These are phyloP conservation scores for Penicillium subrubescens DNA, from an alignment of 495 filamentous ascomycete genomes.

Conservation along the genomic window DNA sequence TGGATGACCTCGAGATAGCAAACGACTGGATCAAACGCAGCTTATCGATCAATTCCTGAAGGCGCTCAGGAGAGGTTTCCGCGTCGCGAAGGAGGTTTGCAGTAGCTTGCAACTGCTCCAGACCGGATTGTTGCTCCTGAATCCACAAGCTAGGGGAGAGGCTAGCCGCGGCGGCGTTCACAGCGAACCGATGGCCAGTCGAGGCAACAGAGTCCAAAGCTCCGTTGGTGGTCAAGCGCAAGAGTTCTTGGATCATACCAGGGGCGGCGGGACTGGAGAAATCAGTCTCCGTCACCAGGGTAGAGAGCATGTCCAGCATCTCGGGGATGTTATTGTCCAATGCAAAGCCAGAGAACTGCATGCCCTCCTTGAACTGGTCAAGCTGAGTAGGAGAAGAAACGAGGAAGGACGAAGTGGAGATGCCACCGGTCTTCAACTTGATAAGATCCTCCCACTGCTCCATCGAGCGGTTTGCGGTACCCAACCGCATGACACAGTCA, in stretches of 20 bases:
- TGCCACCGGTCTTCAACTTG: conserved; percentile 93
- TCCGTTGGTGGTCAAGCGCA: conserved; percentile 82
- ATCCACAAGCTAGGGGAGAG: conserved; percentile 70
- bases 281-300: conserved; percentile 80
- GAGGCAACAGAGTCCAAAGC: conserved; percentile 90
- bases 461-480: conserved; percentile 84
- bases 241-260: conserved; percentile 77
- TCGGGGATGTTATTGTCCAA: conserved; percentile 84
- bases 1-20: conserved; percentile 59
- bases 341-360: conserved; percentile 80
- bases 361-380: conserved; percentile 70
- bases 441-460: conserved; percentile 94
- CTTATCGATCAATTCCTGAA: conserved; percentile 78
- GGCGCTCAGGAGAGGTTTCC: conserved; percentile 56
- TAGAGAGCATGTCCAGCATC: conserved; percentile 86
- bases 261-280: conserved; percentile 82
- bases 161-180: conserved; percentile 76
- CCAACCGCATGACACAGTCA: conserved; percentile 88
- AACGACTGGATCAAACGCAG: conserved; percentile 83
- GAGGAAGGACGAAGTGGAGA: conserved; percentile 76
- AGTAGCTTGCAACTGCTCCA: conserved; percentile 87
- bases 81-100: conserved; percentile 62
- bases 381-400: conserved; percentile 74
- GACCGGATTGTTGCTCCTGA: conserved; percentile 78
- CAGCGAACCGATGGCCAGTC: conserved; percentile 82